Evolutionary conservation across 2,329 filamentous ascomycete genomes (phyloP).

Genomic region (Arthrobotrys sinensis): DNA sequence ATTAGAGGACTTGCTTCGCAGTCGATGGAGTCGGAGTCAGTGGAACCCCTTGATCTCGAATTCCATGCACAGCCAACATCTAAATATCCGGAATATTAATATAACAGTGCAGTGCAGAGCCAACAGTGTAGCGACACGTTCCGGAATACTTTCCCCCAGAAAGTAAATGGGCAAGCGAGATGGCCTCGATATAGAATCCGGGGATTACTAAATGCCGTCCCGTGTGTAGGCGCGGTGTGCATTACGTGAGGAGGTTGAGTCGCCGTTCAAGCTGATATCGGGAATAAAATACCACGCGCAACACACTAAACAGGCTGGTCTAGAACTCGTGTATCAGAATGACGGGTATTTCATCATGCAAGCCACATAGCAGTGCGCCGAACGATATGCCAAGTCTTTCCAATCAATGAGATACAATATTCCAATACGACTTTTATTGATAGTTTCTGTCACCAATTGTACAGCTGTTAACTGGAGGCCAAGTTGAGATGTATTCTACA

Average conservation of each 20-base stretch:
- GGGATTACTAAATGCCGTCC: slow-evolving; percentile 27
- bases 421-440: too few species aligned
- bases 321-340: neutral
- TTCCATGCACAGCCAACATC: slow-evolving; percentile 1
- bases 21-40: neutral
- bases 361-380: slow-evolving; percentile 9
- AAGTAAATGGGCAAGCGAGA: neutral
- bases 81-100: neutral
- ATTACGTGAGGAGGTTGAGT: neutral
- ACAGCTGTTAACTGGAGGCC: too few species aligned
- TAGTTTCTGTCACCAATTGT: too few species aligned
- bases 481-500: too few species aligned
- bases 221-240: slow-evolving; percentile 20
- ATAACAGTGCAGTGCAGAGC: neutral
- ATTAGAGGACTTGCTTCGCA: slow-evolving; percentile 1
- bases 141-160: neutral
- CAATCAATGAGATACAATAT: too few species aligned
- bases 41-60: neutral
- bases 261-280: slow-evolving; percentile 8
- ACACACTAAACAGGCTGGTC: neutral
- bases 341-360: slow-evolving; percentile 6
- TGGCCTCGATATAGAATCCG: slow-evolving; percentile 14
- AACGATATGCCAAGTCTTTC: too few species aligned
- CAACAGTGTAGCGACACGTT: slow-evolving; percentile 12
- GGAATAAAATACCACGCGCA: slow-evolving; percentile 13